Evolutionary conservation across 257 asterid genomes (phyloP).

Genomic region (Jacaranda mimosifolia): DNA sequence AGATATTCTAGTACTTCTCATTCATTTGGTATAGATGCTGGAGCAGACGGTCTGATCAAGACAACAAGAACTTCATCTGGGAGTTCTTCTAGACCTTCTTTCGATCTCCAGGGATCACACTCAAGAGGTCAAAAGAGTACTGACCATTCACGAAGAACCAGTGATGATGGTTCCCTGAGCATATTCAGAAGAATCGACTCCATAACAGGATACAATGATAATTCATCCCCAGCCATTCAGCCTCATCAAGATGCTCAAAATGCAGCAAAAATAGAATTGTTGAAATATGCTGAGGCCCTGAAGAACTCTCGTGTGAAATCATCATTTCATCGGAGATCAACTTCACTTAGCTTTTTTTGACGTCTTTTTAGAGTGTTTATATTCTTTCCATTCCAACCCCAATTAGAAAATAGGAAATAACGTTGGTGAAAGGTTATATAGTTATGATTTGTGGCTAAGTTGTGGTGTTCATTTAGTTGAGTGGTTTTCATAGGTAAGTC

Average conservation of each 20-base stretch:
- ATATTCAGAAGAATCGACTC: conserved; percentile 51
- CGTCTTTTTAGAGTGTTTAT: not conserved
- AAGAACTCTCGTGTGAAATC: conserved; percentile 55
- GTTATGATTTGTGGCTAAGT: conserved; percentile 24
- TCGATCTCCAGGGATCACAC: conserved; percentile 54
- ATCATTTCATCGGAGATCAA: conserved; percentile 54
- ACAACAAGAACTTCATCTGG: conserved; percentile 55
- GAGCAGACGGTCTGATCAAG: conserved; percentile 39
- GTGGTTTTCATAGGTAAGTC: not conserved
- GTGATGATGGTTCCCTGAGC: conserved; percentile 51
- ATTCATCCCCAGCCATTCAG: conserved; percentile 31
- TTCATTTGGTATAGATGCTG: conserved; percentile 30
- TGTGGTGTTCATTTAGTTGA: conserved; percentile 11
- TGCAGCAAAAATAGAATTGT: conserved; percentile 60
- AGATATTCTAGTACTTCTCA: conserved; percentile 42
- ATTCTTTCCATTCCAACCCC: not conserved
- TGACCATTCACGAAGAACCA: conserved; percentile 46
- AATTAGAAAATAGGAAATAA: not conserved
- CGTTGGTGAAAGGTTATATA: not conserved
- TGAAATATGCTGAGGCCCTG: conserved; percentile 82
- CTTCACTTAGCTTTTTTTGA: conserved; percentile 62
- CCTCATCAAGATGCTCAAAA: conserved; percentile 49
- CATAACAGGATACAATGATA: conserved; percentile 33
- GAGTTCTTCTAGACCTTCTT: conserved; percentile 55
- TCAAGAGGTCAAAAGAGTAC: conserved; percentile 47